These are phyloP conservation scores for Didymella pomorum DNA, from an alignment of 2,329 filamentous ascomycete species.

Conservation along the genomic window DNA sequence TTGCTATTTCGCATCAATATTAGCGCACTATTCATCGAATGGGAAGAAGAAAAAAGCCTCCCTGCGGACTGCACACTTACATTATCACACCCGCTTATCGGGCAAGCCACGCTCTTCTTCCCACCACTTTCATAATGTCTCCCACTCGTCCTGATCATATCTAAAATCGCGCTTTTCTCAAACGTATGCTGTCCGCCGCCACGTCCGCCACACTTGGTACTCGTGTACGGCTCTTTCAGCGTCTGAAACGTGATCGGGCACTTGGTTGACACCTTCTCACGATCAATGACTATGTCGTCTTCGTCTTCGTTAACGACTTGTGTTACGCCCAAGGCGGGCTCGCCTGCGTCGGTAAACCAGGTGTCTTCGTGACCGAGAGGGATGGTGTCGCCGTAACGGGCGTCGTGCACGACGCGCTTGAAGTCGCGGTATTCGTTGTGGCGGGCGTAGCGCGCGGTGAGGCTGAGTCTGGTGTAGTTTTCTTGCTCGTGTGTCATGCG, in stretches of 20 bases:
- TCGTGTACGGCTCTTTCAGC: constrained; percentile 73
- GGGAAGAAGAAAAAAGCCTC: background rate
- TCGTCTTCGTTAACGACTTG: constrained; percentile 62
- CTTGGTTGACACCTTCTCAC: constrained; percentile 69
- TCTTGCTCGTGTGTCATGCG: constrained; percentile 54
- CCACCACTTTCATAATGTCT: constrained; percentile 30
- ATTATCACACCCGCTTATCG: constrained; percentile 69
- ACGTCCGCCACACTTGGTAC: constrained; percentile 61
- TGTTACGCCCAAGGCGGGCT: constrained; percentile 54
- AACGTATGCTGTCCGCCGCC: constrained; percentile 67
- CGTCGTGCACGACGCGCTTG: constrained; percentile 68
- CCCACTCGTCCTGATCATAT: constrained; percentile 55
- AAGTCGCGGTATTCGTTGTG: constrained; percentile 69
- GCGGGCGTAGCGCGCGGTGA: constrained; percentile 60
- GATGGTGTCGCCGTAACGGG: constrained; percentile 63
- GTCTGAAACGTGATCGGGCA: constrained; percentile 73
- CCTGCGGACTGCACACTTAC: constrained; percentile 27
- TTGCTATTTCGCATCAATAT: constrained; percentile 28
- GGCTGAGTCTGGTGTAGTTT: constrained; percentile 52
- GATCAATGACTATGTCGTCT: constrained; percentile 73
- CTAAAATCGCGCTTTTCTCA: constrained; percentile 69
- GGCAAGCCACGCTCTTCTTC: constrained; percentile 62
- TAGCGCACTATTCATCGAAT: background rate
- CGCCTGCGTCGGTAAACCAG: constrained; percentile 67
- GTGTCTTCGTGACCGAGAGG: constrained; percentile 63